Evolutionary conservation across 352 stramenopile genomes (phyloP), one percentile per base, ranked within the genome.

Genomic region (Globisporangium middletonii): DNA sequence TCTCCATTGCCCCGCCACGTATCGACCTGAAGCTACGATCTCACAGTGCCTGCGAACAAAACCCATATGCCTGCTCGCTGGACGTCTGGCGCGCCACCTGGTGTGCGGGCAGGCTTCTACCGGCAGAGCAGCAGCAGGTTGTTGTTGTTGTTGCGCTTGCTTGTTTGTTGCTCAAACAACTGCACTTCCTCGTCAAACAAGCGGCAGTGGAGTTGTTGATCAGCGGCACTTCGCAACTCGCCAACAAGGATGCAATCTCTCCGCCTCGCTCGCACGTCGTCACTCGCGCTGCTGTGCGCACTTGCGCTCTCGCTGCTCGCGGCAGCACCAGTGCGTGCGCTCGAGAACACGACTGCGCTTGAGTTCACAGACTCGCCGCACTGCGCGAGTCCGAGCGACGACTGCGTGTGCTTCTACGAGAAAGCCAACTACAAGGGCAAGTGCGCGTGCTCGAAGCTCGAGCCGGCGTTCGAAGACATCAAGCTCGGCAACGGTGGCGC

Each of bases 271-370:
- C n/a, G 28, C 26, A 19, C 45, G 44, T 49, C 11, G 16, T 23
- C 38, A 4, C 44, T 6, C 27, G 53, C 57, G 23, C 15, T 18
- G 4, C 30, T 51, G 0, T 27, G 19, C 15, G 27, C 3, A 26
- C 30, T 23, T 12, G 8, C 16, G 12, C 18, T 9, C 12, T 9
- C 4, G 26, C 3, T 55, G 23, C 5, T 19, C 16, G 38, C 7
- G 9, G 33, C 33, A 11, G 0, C 27, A 8, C 41, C 38, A 19
- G 33, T 38, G 2, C 33, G 33, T 13, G 57, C 57, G 26, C 30
- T 56, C 2, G 57, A 63, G 57, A 63, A 53, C 50, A 57, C 45
- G 50, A 63, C 57, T 11, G 57, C 59, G 27, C 53, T 64, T 45
- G 53, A 30, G 38, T 64, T 64, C 46, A 60, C 26, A 9, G 18